These are phyloP conservation scores for Musa schizocarpa DNA, from an alignment of 176 grass and related monocot genomes.

Conservation along the genomic window DNA sequence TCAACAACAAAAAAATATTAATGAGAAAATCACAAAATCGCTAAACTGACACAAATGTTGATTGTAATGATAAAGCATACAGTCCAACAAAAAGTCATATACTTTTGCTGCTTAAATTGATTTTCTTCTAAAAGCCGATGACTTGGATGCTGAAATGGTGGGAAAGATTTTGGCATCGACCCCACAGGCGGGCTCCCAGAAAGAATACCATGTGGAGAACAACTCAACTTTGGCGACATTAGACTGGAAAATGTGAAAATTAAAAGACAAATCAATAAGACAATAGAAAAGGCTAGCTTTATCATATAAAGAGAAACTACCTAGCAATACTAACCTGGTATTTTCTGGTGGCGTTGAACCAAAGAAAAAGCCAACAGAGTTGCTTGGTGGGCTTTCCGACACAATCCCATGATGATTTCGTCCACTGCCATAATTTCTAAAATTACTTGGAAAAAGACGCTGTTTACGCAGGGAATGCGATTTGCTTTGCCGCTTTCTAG, in stretches of 20 bases:
- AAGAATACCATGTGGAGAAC: slow-evolving; percentile 60
- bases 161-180: slow-evolving; percentile 87
- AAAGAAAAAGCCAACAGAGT: slow-evolving; percentile 90
- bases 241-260: slow-evolving; percentile 27
- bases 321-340: slow-evolving; percentile 38
- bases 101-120: slow-evolving; percentile 98
- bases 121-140: slow-evolving; percentile 84
- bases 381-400: slow-evolving; percentile 85
- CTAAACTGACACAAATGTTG: not conserved
- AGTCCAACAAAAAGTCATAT: slow-evolving; percentile 15
- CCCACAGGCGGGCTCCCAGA: slow-evolving; percentile 78
- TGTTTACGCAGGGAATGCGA: slow-evolving; percentile 50
- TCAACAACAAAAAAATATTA: slow-evolving; percentile 15
- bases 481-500: slow-evolving; percentile 64
- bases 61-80: not conserved
- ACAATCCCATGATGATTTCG: slow-evolving; percentile 48
- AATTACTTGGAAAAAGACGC: slow-evolving; percentile 86
- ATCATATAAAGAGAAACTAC: not conserved
- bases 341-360: slow-evolving; percentile 90
- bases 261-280: slow-evolving; percentile 12
- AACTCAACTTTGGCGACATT: slow-evolving; percentile 62
- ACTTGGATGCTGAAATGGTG: slow-evolving; percentile 86
- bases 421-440: slow-evolving; percentile 29
- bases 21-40: not conserved
- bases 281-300: slow-evolving; percentile 1